Conservation (phyloP, 2,329 filamentous ascomycete genomes). For the Fusarium torreyae region DNA sequence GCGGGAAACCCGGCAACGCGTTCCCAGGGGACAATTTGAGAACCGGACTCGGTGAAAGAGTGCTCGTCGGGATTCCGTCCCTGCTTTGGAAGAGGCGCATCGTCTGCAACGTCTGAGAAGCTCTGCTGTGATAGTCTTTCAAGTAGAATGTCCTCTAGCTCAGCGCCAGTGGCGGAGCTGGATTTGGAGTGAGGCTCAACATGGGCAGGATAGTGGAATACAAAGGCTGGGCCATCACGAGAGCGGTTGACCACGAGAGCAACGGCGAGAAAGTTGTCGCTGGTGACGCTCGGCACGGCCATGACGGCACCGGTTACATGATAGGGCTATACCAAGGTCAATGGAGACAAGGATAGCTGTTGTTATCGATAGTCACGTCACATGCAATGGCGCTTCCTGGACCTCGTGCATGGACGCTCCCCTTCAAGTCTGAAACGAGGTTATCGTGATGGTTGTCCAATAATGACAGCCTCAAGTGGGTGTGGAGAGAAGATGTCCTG, state of each 20-base stretch:
- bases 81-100: conserved; percentile 61
- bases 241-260: conserved; percentile 82
- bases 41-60: conserved; percentile 68
- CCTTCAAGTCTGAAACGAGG: conserved; percentile 14
- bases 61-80: conserved; percentile 70
- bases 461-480: conserved; percentile 25
- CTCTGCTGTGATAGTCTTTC: conserved; percentile 62
- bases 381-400: conserved; percentile 11
- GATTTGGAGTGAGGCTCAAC: conserved; percentile 59
- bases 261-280: conserved; percentile 76
- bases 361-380: conserved; percentile 10
- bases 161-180: conserved; percentile 52
- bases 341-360: not conserved
- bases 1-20: conserved; percentile 80
- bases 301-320: conserved; percentile 45
- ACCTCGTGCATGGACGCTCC: not conserved
- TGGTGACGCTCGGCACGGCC: conserved; percentile 66
- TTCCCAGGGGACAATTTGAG: conserved; percentile 77
- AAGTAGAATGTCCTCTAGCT: conserved; percentile 68
- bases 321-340: conserved; percentile 17
- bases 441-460: conserved; percentile 28
- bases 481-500: conserved; percentile 33
- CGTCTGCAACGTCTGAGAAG: conserved; percentile 55
- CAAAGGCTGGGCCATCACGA: conserved; percentile 83
- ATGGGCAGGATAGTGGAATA: conserved; percentile 88